These are phyloP conservation scores for Wilcoxina mikolae DNA, from an alignment of 495 filamentous ascomycete species.

Conservation along the genomic window DNA sequence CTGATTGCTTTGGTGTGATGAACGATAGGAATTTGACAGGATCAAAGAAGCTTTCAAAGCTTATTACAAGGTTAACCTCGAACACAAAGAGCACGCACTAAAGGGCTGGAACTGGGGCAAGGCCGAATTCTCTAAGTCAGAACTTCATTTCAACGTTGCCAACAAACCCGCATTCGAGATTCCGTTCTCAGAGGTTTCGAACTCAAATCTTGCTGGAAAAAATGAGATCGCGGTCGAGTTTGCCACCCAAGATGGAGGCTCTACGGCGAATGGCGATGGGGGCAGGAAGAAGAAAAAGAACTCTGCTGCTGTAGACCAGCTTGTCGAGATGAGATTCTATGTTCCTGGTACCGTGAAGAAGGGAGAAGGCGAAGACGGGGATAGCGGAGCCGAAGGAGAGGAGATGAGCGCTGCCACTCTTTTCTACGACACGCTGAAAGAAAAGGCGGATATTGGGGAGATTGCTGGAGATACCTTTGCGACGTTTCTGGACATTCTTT, in stretches of 20 bases:
- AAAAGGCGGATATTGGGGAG: slow-evolving; percentile 98
- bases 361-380: slow-evolving; percentile 67
- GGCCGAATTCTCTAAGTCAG: slow-evolving; percentile 86
- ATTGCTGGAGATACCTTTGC: slow-evolving; percentile 95
- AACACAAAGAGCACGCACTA: slow-evolving; percentile 81
- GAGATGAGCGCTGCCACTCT: slow-evolving; percentile 87
- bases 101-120: slow-evolving; percentile 99
- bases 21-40: slow-evolving; percentile 66
- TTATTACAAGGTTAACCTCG: slow-evolving; percentile 88
- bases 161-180: slow-evolving; percentile 96
- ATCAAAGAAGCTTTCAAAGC: slow-evolving; percentile 81
- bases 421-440: slow-evolving; percentile 94
- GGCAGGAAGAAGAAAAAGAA: slow-evolving; percentile 93
- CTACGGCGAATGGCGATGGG: slow-evolving; percentile 68
- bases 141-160: slow-evolving; percentile 90
- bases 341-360: slow-evolving; percentile 82
- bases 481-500: slow-evolving; percentile 90
- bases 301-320: slow-evolving; percentile 71
- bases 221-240: slow-evolving; percentile 98
- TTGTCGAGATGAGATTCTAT: slow-evolving; percentile 98
- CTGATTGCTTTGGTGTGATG: background rate
- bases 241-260: slow-evolving; percentile 69
- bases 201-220: slow-evolving; percentile 93
- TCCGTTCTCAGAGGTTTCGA: slow-evolving; percentile 92
- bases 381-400: slow-evolving; percentile 51